phyloP scores from a whole-genome alignment of 257 asterid genomes.

The Solanum bulbocastanum region DNA sequence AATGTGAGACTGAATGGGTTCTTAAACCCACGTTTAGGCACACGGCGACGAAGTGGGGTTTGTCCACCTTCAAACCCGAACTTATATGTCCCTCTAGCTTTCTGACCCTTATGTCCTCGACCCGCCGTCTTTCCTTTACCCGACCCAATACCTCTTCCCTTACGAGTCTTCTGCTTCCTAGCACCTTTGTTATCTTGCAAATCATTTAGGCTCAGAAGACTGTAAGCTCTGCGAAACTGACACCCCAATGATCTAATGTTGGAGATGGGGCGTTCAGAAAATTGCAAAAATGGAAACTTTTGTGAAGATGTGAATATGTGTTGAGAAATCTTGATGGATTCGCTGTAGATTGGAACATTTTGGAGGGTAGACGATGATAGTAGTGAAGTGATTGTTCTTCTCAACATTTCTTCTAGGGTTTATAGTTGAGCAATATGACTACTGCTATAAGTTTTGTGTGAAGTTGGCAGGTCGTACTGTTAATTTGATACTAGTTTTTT shows the following conservation, averaged over 20 bases:
- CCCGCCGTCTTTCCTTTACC: constrained; percentile 98
- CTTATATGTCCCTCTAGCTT: constrained; percentile 79
- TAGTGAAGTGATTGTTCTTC: constrained; percentile 44
- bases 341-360: constrained; percentile 10
- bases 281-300: neutral
- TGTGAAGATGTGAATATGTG: constrained; percentile 2
- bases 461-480: neutral
- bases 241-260: neutral
- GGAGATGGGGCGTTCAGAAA: constrained; percentile 1
- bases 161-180: constrained; percentile 76
- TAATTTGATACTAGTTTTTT: neutral
- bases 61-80: constrained; percentile 98
- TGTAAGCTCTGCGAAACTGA: constrained; percentile 34
- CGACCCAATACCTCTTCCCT: constrained; percentile 95
- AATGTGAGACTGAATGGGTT: constrained; percentile 81
- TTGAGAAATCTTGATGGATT: constrained; percentile 9
- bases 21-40: constrained; percentile 84
- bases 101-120: constrained; percentile 93
- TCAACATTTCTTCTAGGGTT: constrained; percentile 35
- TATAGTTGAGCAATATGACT: neutral
- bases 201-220: constrained; percentile 72
- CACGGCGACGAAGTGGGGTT: constrained; percentile 85
- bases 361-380: constrained; percentile 29
- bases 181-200: constrained; percentile 77
- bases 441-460: neutral